Evolutionary conservation across 2,329 filamentous ascomycete genomes (phyloP).

Genomic region (Meredithiella fracta): DNA sequence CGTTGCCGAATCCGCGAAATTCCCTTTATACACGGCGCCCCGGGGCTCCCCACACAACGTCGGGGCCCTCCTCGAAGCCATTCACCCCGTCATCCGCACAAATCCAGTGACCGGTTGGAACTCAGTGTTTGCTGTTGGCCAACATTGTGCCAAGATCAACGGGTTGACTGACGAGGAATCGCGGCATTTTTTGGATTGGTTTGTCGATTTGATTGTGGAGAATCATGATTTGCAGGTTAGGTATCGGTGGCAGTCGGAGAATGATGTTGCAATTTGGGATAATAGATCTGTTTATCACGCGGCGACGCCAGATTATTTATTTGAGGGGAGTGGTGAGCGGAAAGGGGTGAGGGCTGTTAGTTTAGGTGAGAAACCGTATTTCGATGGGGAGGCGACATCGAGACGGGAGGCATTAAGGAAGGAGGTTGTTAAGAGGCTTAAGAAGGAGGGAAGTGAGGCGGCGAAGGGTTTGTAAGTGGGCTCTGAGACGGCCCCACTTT

Average conservation of each 20-base stretch:
- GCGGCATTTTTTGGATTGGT: slow-evolving; percentile 33
- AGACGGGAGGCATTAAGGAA: slow-evolving; percentile 15
- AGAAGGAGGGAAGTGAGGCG: neutral
- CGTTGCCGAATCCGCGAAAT: slow-evolving; percentile 28
- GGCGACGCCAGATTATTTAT: slow-evolving; percentile 35
- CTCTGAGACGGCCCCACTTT: too few species aligned
- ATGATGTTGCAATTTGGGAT: slow-evolving; percentile 37
- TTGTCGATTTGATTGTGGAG: slow-evolving; percentile 32
- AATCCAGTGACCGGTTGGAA: slow-evolving; percentile 45
- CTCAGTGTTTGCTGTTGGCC: slow-evolving; percentile 34
- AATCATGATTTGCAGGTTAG: slow-evolving; percentile 41
- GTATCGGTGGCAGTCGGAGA: slow-evolving; percentile 26
- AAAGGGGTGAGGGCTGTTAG: slow-evolving; percentile 34
- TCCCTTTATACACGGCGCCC: slow-evolving; percentile 28
- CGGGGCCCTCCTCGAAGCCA: slow-evolving; percentile 29
- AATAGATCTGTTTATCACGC: slow-evolving; percentile 40
- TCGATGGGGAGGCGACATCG: slow-evolving; percentile 29
- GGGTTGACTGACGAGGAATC: slow-evolving; percentile 32
- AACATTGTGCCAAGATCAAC: slow-evolving; percentile 35
- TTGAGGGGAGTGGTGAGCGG: slow-evolving; percentile 29
- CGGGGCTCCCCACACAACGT: slow-evolving; percentile 36
- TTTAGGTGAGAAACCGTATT: slow-evolving; percentile 36
- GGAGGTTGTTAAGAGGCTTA: neutral
- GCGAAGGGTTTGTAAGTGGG: too few species aligned
- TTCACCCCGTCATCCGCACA: slow-evolving; percentile 39